These are phyloP conservation scores for Marasmius fiardii DNA, from an alignment of 1,284 basidiomycete species.

Conservation along the genomic window DNA sequence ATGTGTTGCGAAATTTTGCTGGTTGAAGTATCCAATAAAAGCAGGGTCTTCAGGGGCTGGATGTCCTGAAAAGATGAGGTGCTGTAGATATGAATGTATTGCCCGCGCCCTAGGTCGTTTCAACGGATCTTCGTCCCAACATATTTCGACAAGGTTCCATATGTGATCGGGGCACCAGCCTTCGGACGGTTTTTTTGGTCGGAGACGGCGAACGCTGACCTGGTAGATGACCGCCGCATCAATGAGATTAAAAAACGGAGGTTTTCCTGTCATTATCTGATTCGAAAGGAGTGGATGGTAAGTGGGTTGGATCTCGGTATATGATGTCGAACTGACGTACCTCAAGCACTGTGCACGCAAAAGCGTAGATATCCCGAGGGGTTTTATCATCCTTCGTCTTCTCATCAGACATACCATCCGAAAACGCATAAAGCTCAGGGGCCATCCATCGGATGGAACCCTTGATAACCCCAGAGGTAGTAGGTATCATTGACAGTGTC, in stretches of 20 bases:
- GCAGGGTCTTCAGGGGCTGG: too few relatives aligned
- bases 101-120: background rate
- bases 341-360: slow-evolving; percentile 6
- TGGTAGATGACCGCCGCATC: background rate
- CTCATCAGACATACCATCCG: background rate
- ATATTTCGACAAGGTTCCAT: background rate
- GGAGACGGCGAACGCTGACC: background rate
- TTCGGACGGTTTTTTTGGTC: background rate
- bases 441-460: slow-evolving; percentile 6
- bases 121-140: background rate
- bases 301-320: too few relatives aligned
- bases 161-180: background rate
- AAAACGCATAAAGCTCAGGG: slow-evolving; percentile 1
- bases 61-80: too few relatives aligned
- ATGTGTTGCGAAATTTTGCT: too few relatives aligned
- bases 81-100: background rate
- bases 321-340: slow-evolving; percentile 2
- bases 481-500: background rate
- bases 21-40: background rate
- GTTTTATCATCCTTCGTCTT: background rate
- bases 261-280: background rate
- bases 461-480: background rate
- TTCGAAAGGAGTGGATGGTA: background rate
- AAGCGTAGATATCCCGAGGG: slow-evolving; percentile 10
- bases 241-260: background rate